Percentiles rank a stretch among this genome's conserved stretches.
These are phyloP conservation scores for Cenchrus purpureus DNA, from an alignment of 176 grass and related monocot genomes.

Conservation along the genomic window DNA sequence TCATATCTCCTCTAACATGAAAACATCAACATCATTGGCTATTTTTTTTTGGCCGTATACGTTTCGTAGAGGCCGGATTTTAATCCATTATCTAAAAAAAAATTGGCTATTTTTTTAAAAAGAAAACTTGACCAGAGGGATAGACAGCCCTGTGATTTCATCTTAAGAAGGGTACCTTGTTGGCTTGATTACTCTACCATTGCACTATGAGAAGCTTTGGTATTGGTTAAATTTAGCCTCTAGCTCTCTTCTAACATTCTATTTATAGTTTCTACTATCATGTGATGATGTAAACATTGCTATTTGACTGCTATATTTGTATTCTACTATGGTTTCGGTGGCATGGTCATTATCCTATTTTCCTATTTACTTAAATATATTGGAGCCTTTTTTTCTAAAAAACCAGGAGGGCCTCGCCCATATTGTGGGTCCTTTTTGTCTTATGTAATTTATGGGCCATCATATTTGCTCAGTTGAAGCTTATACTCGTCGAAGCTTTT, in stretches of 20 bases:
- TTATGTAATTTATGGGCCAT: neutral
- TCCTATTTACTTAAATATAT: neutral
- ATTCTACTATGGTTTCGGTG: constrained; percentile 22
- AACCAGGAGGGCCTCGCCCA: too few relatives aligned
- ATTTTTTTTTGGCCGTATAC: too few relatives aligned
- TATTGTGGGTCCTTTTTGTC: too few relatives aligned
- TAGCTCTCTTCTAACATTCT: constrained; percentile 25
- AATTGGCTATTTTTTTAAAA: too few relatives aligned
- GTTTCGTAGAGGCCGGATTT: too few relatives aligned
- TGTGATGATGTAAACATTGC: constrained; percentile 8
- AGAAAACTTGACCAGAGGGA: too few relatives aligned
- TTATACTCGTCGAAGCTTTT: neutral
- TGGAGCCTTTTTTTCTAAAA: neutral
- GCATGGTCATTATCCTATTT: neutral
- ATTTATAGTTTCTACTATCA: constrained; percentile 34
- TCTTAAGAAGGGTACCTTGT: neutral
- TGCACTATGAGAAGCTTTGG: neutral
- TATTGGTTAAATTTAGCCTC: neutral
- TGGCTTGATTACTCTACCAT: neutral
- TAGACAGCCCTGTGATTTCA: neutral
- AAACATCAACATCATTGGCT: neutral
- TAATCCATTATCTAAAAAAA: too few relatives aligned
- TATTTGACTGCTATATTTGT: neutral
- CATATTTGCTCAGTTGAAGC: constrained; percentile 13
- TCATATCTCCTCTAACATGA: constrained; percentile 9